Evolutionary conservation across 2,329 filamentous ascomycete genomes (phyloP).

Genomic region (Cercospora canescens): DNA sequence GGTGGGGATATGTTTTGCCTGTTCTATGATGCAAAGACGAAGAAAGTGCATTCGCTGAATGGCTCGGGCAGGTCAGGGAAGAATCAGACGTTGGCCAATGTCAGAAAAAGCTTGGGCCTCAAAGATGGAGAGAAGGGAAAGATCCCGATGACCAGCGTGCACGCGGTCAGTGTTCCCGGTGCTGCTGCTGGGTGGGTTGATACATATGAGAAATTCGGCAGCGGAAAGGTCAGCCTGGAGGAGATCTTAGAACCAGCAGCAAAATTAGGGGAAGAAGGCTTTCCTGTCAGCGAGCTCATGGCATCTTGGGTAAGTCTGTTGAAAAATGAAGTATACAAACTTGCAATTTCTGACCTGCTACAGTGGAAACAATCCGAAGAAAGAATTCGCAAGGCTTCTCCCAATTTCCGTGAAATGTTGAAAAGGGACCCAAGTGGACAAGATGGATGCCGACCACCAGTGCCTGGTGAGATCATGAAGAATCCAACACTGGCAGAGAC

Average conservation of each 20-base stretch:
- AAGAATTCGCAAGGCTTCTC: conserved; percentile 69
- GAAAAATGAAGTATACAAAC: no score
- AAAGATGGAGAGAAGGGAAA: conserved; percentile 54
- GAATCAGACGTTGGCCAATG: conserved; percentile 66
- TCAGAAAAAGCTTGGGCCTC: conserved; percentile 69
- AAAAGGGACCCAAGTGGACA: conserved; percentile 70
- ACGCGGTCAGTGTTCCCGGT: conserved; percentile 84
- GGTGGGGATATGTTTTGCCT: conserved; percentile 97
- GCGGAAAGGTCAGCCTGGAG: conserved; percentile 74
- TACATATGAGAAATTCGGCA: conserved; percentile 83
- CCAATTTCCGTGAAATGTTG: conserved; percentile 84
- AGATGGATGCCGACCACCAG: conserved; percentile 72
- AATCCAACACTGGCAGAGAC: conserved; percentile 80
- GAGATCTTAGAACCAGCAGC: conserved; percentile 83
- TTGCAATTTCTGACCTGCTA: background rate
- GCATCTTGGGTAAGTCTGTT: conserved; percentile 61
- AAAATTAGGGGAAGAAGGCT: conserved; percentile 81
- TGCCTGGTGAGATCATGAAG: conserved; percentile 82
- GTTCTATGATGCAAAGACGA: conserved; percentile 81
- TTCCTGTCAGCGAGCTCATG: conserved; percentile 81
- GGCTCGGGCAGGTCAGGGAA: conserved; percentile 82
- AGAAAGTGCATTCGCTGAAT: conserved; percentile 83
- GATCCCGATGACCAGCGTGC: conserved; percentile 75
- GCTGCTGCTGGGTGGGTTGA: conserved; percentile 94
- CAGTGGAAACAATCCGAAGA: conserved; percentile 73